Conservation (phyloP, 1,284 basidiomycete genomes). For the Apiotrichum gracile region DNA sequence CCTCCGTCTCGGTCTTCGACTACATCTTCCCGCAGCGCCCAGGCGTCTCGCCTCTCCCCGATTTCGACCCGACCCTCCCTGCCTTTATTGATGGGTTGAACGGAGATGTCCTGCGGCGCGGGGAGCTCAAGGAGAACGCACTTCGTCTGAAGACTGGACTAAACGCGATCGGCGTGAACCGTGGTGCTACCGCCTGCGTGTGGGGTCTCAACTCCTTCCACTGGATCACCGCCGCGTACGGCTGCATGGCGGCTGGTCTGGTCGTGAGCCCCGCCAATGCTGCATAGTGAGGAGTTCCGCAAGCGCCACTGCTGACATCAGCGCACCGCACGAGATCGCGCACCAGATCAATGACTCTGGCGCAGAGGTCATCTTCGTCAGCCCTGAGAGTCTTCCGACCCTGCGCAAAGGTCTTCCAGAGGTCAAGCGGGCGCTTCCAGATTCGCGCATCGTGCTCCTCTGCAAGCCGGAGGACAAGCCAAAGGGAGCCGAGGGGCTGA, state of each 20-base stretch:
- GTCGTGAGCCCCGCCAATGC: constrained; percentile 38
- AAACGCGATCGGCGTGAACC: constrained; percentile 26
- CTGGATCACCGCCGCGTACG: constrained; percentile 60
- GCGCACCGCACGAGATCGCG: constrained; percentile 34
- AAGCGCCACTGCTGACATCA: too few relatives aligned
- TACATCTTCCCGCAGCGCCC: constrained; percentile 5
- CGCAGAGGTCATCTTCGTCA: constrained; percentile 55
- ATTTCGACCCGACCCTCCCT: neutral
- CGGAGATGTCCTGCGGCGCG: constrained; percentile 57
- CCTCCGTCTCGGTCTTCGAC: constrained; percentile 2
- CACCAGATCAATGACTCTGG: constrained; percentile 52
- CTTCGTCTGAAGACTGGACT: constrained; percentile 58
- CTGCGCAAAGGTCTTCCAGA: constrained; percentile 25
- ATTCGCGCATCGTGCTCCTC: constrained; percentile 29
- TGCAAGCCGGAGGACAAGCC: neutral
- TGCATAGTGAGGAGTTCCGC: constrained; percentile 29
- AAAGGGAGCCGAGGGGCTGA: constrained; percentile 1
- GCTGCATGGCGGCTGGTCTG: constrained; percentile 44
- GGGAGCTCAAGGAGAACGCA: constrained; percentile 53
- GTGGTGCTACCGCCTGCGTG: constrained; percentile 36
- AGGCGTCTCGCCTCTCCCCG: neutral
- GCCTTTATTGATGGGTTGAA: constrained; percentile 51
- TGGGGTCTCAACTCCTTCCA: constrained; percentile 55
- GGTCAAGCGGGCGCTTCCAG: constrained; percentile 9
- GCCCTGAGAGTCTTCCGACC: constrained; percentile 51